Base-by-base conservation (phyloP, 148 eudicot species). In the Rhododendron ferrugineum region DNA sequence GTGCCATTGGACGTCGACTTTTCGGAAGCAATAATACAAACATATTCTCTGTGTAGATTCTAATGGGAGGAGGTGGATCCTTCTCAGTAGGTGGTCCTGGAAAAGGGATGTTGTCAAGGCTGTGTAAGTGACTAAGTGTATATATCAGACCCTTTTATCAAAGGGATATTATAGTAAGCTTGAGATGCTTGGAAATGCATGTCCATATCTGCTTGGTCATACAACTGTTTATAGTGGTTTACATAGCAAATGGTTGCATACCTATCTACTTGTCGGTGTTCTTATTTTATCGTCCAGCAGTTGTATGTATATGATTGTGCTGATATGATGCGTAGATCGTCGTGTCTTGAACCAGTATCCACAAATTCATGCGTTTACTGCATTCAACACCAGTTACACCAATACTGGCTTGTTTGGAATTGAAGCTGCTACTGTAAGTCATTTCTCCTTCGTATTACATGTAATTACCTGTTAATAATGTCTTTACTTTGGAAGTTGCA, bases 81-180 rank as follows among this genome's bases (percentile, higher is more conserved):
- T 95, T 94, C 93, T 97, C 99, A 28, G 95, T 96, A 89, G 99
- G 99, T 52, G 99, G 99, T 89, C 99, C 99, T 72, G 99, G 99
- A 86, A 97, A 97, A 85, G 99, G 99, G 88, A 94, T 97, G 99
- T 95, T 94, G 86, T 95, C 99, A 68, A 88, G 98, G 82, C 91
- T 97, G 89, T 95, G 99, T 97, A 91, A 92, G 22, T 83, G 44
- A 40, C 44, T 40, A 40, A 40, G 44, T 40, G 7, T 40, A 82
- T 49, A 82, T 44, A 28, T 26, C 36, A 47, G 44, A 70, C 2
- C 8, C 40, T 82, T 46, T 22, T 66, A 44, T 46, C 40, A 37
- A n/a, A 6, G 28, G 0, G n/a, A 49, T 62, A 20, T 44, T 26
- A 42, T 42, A 28, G 9, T 26, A 47, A 82, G 75, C 56, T 44